These are phyloP conservation scores for Mortierella alpina DNA, from an alignment of 192 early-diverging fungal species.

Conservation along the genomic window DNA sequence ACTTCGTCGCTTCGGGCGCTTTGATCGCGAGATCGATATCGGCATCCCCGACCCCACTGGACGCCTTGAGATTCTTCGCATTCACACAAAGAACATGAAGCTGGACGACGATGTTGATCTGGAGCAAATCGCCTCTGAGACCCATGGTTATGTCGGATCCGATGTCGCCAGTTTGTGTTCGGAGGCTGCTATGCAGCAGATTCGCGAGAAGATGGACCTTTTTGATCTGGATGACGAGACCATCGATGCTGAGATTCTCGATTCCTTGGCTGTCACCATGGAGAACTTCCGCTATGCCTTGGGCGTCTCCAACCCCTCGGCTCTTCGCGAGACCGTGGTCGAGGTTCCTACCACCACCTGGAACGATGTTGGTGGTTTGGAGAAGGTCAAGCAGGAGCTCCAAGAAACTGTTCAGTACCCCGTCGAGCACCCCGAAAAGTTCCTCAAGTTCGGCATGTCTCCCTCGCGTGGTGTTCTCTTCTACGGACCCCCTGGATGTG, in stretches of 20 bases:
- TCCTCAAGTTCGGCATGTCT: slow-evolving; percentile 98
- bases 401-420: slow-evolving; percentile 99
- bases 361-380: slow-evolving; percentile 97
- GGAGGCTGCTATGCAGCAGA: slow-evolving; percentile 99
- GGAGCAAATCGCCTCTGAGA: slow-evolving; percentile 96
- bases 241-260: slow-evolving; percentile 96
- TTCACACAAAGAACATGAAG: slow-evolving; percentile 99
- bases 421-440: slow-evolving; percentile 99
- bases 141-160: slow-evolving; percentile 97
- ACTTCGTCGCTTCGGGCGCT: slow-evolving; percentile 98
- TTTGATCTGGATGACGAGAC: slow-evolving; percentile 99
- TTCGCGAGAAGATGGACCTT: slow-evolving; percentile 99
- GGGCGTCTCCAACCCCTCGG: slow-evolving; percentile 94
- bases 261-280: slow-evolving; percentile 95
- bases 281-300: slow-evolving; percentile 98
- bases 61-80: slow-evolving; percentile 97
- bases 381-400: slow-evolving; percentile 97
- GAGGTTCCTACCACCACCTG: slow-evolving; percentile 95
- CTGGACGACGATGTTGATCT: slow-evolving; percentile 96
- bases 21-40: slow-evolving; percentile 99
- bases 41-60: slow-evolving; percentile 99
- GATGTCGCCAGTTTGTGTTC: slow-evolving; percentile 98
- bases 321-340: slow-evolving; percentile 98
- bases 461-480: slow-evolving; percentile 98
- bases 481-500: slow-evolving; percentile 98